Conservation (phyloP, 345 rosid species). For the Gossypium raimondii region DNA sequence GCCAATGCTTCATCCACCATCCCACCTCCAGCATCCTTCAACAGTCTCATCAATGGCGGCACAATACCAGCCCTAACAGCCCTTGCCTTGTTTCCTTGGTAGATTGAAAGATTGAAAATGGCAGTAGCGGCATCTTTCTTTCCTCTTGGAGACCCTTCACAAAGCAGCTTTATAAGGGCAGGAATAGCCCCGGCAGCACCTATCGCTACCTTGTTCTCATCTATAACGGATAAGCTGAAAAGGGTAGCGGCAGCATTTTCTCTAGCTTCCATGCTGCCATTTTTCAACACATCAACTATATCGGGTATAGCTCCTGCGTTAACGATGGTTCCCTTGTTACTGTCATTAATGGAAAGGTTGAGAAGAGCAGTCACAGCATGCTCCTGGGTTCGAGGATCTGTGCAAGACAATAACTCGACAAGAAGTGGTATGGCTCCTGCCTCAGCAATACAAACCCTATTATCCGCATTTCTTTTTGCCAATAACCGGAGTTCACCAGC, state of each 20-base stretch:
- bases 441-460: conserved; percentile 89
- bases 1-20: conserved; percentile 96
- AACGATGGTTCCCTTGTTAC: conserved; percentile 84
- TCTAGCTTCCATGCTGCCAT: conserved; percentile 95
- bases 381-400: conserved; percentile 84
- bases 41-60: conserved; percentile 58
- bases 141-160: conserved; percentile 91
- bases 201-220: conserved; percentile 91
- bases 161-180: conserved; percentile 73
- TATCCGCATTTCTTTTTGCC: conserved; percentile 91
- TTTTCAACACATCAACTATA: conserved; percentile 79
- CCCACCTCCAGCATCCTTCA: conserved; percentile 93
- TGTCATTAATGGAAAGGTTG: conserved; percentile 91
- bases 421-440: conserved; percentile 94
- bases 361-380: conserved; percentile 97
- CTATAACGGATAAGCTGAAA: conserved; percentile 87
- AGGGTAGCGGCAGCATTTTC: conserved; percentile 99
- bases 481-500: conserved; percentile 94
- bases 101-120: conserved; percentile 85
- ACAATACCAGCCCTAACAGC: conserved; percentile 92
- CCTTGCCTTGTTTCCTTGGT: conserved; percentile 96
- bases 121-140: conserved; percentile 97
- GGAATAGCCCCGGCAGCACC: conserved; percentile 97
- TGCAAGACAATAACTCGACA: conserved; percentile 73
- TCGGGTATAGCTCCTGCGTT: conserved; percentile 95